Base-by-base conservation (phyloP, 768 basidiomycete genomes). In the Naematelia aurantialba region DNA sequence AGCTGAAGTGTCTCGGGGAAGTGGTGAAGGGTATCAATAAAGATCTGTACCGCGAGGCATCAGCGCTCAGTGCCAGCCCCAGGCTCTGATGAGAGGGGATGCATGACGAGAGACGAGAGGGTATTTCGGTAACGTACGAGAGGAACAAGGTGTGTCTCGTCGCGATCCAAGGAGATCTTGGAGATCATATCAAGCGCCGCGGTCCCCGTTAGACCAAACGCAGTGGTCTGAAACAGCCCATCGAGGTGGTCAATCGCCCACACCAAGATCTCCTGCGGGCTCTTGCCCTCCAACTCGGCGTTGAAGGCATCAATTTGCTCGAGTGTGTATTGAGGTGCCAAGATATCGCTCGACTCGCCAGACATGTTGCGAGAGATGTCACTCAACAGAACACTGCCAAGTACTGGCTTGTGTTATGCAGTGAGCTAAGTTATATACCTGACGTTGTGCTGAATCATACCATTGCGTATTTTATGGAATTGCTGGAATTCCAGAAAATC, bases 21-120 rank as follows among this genome's bases (percentile, higher is more conserved):
- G 79, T 98, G 96, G 74, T 97, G 91, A 13, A 98, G 81, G 0
- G 96, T 98, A 79, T 99, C 93, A 74, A 97, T 79, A 80, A 99
- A 98, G 79, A 98, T 91, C 75, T 76, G 55, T 17, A 19, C 39
- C 5, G 30, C 19, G 14, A 17, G 17, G 52, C 30, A 22, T 47
- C 25, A 26, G 8, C 8, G 46, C n/a, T 8, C 8, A 5, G 19
- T 47, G 46, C 10, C 46, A 21, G 21, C 19, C 8, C 10, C 8
- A 21, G 46, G 21, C 8, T 47, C 46, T 21, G 8, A 47, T 21
- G 21, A 26, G 46, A 11, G 21, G 46, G 21, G 42, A 44, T 12
- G 42, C 12, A 44, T 12, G 42, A 44, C 19, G 22, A 50, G 27
- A 34, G 27, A 44, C 19, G 46, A 26, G 46, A 47, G 8, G 46